These are phyloP conservation scores for Penicillium steckii DNA, from an alignment of 495 filamentous ascomycete species.

Conservation along the genomic window DNA sequence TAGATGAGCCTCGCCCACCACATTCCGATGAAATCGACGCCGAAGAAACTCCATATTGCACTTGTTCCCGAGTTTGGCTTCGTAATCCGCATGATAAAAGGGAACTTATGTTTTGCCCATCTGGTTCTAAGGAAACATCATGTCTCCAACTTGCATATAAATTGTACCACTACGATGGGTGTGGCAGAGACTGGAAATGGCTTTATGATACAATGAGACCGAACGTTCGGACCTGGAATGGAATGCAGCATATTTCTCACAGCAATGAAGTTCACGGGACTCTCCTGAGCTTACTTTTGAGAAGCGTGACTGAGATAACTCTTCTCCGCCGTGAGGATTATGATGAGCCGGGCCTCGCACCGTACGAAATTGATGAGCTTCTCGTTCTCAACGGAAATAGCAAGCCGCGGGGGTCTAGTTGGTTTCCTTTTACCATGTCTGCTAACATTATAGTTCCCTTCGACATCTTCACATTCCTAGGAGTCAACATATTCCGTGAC, in stretches of 20 bases:
- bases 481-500: constrained; percentile 39
- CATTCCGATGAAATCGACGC: background rate
- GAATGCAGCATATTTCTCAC: constrained; percentile 18
- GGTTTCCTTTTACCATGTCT: constrained; percentile 32
- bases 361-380: constrained; percentile 36
- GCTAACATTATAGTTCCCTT: constrained; percentile 38
- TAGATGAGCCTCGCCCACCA: background rate
- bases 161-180: constrained; percentile 27
- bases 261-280: constrained; percentile 31
- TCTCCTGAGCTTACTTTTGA: constrained; percentile 29
- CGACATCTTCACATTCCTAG: constrained; percentile 32
- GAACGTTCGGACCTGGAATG: background rate
- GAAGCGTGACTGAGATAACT: constrained; percentile 36
- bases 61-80: background rate
- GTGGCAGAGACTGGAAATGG: constrained; percentile 36
- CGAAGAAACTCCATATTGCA: background rate
- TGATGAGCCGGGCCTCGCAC: constrained; percentile 12
- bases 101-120: constrained; percentile 13
- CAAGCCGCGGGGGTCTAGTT: constrained; percentile 7
- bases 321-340: constrained; percentile 26
- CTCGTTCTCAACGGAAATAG: constrained; percentile 22
- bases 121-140: background rate
- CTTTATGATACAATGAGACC: constrained; percentile 32
- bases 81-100: background rate
- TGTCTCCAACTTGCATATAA: constrained; percentile 25